Conservation (phyloP, 768 basidiomycete genomes). For the Lactarius vividus region DNA sequence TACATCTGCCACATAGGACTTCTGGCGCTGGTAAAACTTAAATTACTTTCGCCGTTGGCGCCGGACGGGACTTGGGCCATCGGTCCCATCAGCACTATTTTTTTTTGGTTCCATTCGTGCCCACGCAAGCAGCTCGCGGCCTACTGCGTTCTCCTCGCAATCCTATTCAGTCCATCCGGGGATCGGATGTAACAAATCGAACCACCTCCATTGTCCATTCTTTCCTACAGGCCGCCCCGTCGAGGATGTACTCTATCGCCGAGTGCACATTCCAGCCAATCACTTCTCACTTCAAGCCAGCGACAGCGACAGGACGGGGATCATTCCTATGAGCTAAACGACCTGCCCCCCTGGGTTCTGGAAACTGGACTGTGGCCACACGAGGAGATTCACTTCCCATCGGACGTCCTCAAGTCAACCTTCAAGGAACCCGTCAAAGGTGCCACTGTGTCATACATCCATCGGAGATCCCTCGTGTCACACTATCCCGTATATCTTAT, state of each 20-base stretch:
- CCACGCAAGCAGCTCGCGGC: too few relatives aligned
- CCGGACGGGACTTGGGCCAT: too few relatives aligned
- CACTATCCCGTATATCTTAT: constrained; percentile 17
- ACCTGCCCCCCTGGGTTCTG: constrained; percentile 6
- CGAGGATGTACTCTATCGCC: too few relatives aligned
- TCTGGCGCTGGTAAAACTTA: too few relatives aligned
- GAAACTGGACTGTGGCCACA: constrained; percentile 21
- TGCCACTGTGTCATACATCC: constrained; percentile 6
- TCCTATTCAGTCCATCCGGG: too few relatives aligned
- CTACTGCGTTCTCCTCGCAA: background rate
- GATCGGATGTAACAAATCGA: too few relatives aligned
- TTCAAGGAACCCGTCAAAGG: constrained; percentile 19
- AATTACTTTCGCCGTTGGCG: too few relatives aligned
- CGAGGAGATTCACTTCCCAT: constrained; percentile 6
- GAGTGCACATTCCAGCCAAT: background rate
- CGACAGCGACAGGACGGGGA: constrained; percentile 22
- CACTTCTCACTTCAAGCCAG: background rate
- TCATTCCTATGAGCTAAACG: constrained; percentile 13
- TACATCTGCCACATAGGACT: too few relatives aligned
- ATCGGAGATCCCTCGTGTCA: constrained; percentile 25
- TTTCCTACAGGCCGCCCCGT: too few relatives aligned
- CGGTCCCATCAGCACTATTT: too few relatives aligned
- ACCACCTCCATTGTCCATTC: too few relatives aligned
- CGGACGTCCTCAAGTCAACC: constrained; percentile 7
- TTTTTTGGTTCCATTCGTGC: background rate